Evolutionary conservation across 2,329 filamentous ascomycete genomes (phyloP), one percentile per base, ranked within the genome.

Genomic region (Sphaerulina vaccinii): DNA sequence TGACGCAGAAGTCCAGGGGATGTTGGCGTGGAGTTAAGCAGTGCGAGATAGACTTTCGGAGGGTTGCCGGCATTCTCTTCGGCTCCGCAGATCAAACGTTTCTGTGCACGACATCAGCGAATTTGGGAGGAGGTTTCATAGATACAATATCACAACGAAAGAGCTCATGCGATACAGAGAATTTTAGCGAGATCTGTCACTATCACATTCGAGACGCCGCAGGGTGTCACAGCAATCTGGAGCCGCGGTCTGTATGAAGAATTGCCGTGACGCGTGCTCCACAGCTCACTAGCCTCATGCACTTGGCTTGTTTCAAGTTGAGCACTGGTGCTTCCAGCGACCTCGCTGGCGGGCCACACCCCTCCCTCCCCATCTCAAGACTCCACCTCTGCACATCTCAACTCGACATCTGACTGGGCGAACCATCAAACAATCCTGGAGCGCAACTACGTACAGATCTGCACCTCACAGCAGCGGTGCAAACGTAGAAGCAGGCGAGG

Each of bases 281-380:
- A 35, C 32, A 15, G n/a, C n/a, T n/a, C n/a, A n/a, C n/a, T n/a
- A n/a, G n/a, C n/a, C n/a, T n/a, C n/a, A n/a, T n/a, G n/a, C n/a
- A n/a, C n/a, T n/a, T n/a, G n/a, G 23, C 41, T 24, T 15, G 41
- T 44, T 44, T 44, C 41, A 44, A 13, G n/a, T 33, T 44, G 41
- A 44, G 39, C 39, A 44, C 27, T 44, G 41, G 41, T 29, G 23
- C 41, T 13, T n/a, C 23, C 15, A 16, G 41, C 7, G 41, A 32
- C 15, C 41, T 27, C 24, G 32, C 18, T 35, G 41, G 41, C 24
- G 41, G 15, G 18, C n/a, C n/a, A n/a, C n/a, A n/a, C 41, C 23
- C 33, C 40, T 29, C 27, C 38, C 38, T 15, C 16, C 15, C 18
- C 19, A 15, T 13, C n/a, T 15, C 13, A 44, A 23, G 16, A 15